Evolutionary conservation across 805 yeast genomes (phyloP).

Genomic region (Sporopachydermia lactativora): DNA sequence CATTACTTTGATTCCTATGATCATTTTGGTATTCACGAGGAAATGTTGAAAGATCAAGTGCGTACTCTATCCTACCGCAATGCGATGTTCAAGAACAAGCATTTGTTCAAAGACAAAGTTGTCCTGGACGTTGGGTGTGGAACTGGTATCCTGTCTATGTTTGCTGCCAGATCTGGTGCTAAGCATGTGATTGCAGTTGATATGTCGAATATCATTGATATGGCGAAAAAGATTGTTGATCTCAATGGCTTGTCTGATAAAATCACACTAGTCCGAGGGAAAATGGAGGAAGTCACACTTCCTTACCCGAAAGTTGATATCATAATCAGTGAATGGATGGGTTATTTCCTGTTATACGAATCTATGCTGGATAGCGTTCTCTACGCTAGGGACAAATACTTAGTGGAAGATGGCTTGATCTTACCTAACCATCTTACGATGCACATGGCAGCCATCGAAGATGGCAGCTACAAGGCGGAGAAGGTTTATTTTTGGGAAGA

Average conservation of each 20-base stretch:
- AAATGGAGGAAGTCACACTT: slow-evolving; percentile 77
- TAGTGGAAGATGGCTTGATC: slow-evolving; percentile 69
- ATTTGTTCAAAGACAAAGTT: slow-evolving; percentile 79
- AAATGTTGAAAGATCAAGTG: slow-evolving; percentile 91
- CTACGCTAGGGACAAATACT: slow-evolving; percentile 82
- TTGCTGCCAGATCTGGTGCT: slow-evolving; percentile 98
- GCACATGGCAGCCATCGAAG: slow-evolving; percentile 86
- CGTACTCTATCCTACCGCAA: slow-evolving; percentile 86
- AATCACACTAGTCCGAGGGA: slow-evolving; percentile 82
- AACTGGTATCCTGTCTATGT: slow-evolving; percentile 94
- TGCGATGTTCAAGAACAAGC: slow-evolving; percentile 83
- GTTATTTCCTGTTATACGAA: slow-evolving; percentile 89
- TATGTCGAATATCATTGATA: slow-evolving; percentile 89
- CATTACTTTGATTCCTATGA: slow-evolving; percentile 94
- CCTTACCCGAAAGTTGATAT: slow-evolving; percentile 88
- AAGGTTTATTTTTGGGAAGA: slow-evolving; percentile 92
- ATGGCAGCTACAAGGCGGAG: slow-evolving; percentile 80
- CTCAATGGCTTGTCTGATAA: slow-evolving; percentile 76
- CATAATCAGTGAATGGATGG: slow-evolving; percentile 98
- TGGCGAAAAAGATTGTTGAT: slow-evolving; percentile 82
- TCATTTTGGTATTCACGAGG: slow-evolving; percentile 96
- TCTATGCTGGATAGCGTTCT: slow-evolving; percentile 96
- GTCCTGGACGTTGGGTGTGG: slow-evolving; percentile 99
- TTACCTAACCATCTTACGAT: slow-evolving; percentile 90
- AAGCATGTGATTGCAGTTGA: slow-evolving; percentile 96